Evolutionary conservation across 169 alveolate genomes (phyloP), one percentile per base, ranked within the genome.

Genomic region (Cystoisospora suis): DNA sequence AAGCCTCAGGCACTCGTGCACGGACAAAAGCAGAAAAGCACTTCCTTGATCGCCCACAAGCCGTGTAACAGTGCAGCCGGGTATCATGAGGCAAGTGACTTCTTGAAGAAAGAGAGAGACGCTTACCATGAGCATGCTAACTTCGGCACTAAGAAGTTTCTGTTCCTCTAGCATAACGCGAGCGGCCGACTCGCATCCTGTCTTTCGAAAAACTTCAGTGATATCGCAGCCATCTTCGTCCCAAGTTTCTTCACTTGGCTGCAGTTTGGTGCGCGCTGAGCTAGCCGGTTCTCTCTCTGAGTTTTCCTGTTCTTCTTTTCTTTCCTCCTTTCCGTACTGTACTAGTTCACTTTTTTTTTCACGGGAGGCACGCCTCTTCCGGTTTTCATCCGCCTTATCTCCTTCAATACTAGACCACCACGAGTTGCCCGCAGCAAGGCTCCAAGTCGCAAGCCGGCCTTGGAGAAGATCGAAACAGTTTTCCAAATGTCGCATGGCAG

Each of bases 391-490:
- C n/a, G n/a, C n/a, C n/a, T n/a, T n/a, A n/a, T n/a, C n/a, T n/a
- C n/a, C n/a, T n/a, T n/a, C n/a, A n/a, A n/a, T n/a, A n/a, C n/a
- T n/a, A n/a, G n/a, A n/a, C n/a, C 47, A 2, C 83, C 83, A 72
- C n/a, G 56, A 23, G 56, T 72, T 40, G 3, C 83, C 83, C 34
- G 36, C 53, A 0, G 47, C 75, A 5, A 81, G 88, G 46, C 46
- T 36, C 88, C 75, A 46, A 75, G 36, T 70, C 32, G 46, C 88
- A 38, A 81, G 88, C 49, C 47, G 75, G 32, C 42, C 40, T 75
- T 44, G 88, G 40, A 81, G 88, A 70, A 81, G 53, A 45, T 77
- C 87, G 45, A 46, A 42, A 45, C 87, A 77, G 12, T 40, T 5
- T 69, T 42, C 59, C 42, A 77, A 36, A 44, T 77, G 70, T 5